Conservation (phyloP, 2,329 filamentous ascomycete species). For the Talaromyces amestolkiae region DNA sequence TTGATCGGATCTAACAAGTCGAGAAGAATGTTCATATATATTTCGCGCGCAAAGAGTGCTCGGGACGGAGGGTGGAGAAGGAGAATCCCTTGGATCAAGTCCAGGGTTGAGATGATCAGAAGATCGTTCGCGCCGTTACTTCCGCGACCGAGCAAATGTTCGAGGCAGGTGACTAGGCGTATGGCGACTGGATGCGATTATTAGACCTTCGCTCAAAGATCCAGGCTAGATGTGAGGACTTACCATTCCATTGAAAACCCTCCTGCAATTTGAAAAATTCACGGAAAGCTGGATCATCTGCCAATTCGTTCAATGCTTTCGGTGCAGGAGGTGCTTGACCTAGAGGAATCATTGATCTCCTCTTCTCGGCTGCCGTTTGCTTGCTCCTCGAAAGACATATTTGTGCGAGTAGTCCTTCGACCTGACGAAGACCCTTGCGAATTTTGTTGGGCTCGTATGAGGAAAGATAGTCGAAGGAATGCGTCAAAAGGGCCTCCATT, state of each 20-base stretch:
- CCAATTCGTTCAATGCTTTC: slow-evolving; percentile 68
- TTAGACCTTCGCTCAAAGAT: background rate
- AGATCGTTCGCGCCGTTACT: slow-evolving; percentile 80
- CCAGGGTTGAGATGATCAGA: slow-evolving; percentile 81
- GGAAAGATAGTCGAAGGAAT: slow-evolving; percentile 94
- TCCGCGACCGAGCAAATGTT: slow-evolving; percentile 78
- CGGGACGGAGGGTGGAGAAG: slow-evolving; percentile 89
- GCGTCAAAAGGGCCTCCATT: slow-evolving; percentile 89
- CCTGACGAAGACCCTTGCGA: slow-evolving; percentile 87
- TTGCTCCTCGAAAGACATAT: slow-evolving; percentile 72
- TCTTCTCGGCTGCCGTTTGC: slow-evolving; percentile 39
- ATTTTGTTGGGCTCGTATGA: slow-evolving; percentile 88
- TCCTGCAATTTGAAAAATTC: slow-evolving; percentile 97
- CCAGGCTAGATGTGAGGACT: background rate
- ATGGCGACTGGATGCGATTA: slow-evolving; percentile 61
- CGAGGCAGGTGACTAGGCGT: slow-evolving; percentile 79
- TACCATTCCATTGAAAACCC: slow-evolving; percentile 93
- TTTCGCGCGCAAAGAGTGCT: slow-evolving; percentile 79
- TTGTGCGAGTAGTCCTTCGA: slow-evolving; percentile 89
- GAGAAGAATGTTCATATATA: slow-evolving; percentile 94
- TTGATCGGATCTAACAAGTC: slow-evolving; percentile 92
- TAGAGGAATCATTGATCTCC: slow-evolving; percentile 42
- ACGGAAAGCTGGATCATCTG: slow-evolving; percentile 81
- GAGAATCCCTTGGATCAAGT: slow-evolving; percentile 82
- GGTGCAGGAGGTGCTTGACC: slow-evolving; percentile 44